phyloP scores from a whole-genome alignment of 345 rosid genomes.

The Rhodamnia argentea region DNA sequence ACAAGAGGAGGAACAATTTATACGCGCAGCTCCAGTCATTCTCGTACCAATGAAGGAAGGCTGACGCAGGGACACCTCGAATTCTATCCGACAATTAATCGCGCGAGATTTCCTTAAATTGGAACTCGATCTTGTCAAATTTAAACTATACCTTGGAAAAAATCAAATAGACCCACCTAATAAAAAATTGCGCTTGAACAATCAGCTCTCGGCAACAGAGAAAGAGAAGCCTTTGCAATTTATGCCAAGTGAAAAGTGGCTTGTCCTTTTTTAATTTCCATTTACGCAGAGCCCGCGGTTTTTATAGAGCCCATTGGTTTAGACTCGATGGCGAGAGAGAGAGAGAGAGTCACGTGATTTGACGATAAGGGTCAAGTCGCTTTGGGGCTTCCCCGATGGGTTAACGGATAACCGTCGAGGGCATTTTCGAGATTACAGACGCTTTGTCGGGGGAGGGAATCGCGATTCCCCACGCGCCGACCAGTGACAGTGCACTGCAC shows the following conservation, averaged over 20 bases:
- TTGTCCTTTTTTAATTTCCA: not conserved
- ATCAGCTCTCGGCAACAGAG: not conserved
- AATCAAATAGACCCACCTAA: not conserved
- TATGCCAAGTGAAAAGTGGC: not conserved
- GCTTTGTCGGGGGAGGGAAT: not conserved
- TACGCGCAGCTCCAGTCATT: not conserved
- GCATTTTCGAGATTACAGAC: not conserved
- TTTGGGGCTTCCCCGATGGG: not conserved
- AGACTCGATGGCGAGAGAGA: not conserved
- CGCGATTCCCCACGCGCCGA: not conserved
- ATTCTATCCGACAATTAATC: not conserved
- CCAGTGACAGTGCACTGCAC: not conserved
- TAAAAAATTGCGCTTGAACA: not conserved
- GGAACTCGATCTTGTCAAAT: not conserved
- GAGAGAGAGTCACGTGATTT: not conserved
- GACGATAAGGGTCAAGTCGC: conserved; percentile 2
- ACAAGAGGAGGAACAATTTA: not conserved
- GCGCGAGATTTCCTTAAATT: not conserved
- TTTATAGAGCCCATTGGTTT: not conserved
- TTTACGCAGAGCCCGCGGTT: not conserved
- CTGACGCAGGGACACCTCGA: not conserved
- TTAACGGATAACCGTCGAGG: conserved; percentile 8
- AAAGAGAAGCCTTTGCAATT: not conserved
- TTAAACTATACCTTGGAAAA: not conserved
- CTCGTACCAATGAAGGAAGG: not conserved